Conservation (phyloP, 1,284 basidiomycete species). For the Melampsora larici-populina region DNA sequence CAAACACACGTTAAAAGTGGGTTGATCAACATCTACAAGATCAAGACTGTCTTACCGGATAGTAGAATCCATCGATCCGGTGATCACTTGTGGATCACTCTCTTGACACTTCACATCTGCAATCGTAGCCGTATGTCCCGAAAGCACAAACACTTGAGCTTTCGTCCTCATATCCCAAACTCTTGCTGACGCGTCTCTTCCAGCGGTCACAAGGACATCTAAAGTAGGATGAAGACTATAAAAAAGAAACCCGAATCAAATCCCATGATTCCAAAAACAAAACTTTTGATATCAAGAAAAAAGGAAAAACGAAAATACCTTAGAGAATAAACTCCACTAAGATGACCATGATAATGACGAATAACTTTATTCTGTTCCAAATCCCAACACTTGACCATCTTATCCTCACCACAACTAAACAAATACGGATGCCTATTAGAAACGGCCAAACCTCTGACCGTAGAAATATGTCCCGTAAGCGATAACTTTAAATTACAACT, state of each 20-base stretch:
- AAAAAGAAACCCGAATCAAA: conserved; percentile 23
- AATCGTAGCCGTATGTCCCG: conserved; percentile 90
- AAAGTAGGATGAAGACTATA: conserved; percentile 82
- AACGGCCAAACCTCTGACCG: conserved; percentile 88
- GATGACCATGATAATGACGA: conserved; percentile 93
- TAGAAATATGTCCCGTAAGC: conserved; percentile 94
- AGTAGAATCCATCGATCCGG: conserved; percentile 96
- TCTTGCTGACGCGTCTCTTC: conserved; percentile 89
- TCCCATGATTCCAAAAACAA: neutral
- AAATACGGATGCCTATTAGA: conserved; percentile 90
- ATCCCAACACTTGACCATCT: conserved; percentile 99
- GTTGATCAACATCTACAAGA: no score
- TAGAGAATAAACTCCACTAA: conserved; percentile 89
- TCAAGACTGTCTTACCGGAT: conserved; percentile 77
- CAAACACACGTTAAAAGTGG: no score
- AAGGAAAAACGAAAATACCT: conserved; percentile 52
- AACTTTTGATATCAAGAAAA: neutral
- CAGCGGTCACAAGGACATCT: conserved; percentile 88
- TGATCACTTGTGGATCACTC: conserved; percentile 94
- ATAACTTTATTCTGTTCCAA: conserved; percentile 98
- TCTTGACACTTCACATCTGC: conserved; percentile 93
- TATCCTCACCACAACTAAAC: conserved; percentile 96
- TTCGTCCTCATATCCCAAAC: conserved; percentile 99
- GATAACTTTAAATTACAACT: conserved; percentile 91
- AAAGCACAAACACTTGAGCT: conserved; percentile 85